Evolutionary conservation across 106 monocot species (phyloP), one percentile per base, ranked within the genome.

Genomic region (Platanthera zijinensis): DNA sequence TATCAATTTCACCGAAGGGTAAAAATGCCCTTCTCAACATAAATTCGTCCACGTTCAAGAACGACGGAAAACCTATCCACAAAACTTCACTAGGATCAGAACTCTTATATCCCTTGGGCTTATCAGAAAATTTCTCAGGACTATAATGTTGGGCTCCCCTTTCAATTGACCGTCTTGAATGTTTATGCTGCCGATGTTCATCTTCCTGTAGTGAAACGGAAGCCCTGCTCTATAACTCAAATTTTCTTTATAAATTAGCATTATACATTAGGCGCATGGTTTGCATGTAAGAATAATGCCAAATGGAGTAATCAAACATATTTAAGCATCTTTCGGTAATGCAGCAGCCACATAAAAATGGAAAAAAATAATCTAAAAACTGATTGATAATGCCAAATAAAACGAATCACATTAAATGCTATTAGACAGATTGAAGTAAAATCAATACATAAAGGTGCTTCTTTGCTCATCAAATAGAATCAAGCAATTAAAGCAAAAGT

Each of bases 51-150:
- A 96, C 77, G 75, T 93, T 83, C 19, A 91, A 68, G 21, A 39
- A 80, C 14, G 81, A 47, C 39, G 96, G 96, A 78, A 96, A 96
- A 17, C 93, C 96, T 80, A 96, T 89, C 92, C 96, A 91, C 75
- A 96, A 76, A 17, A 91, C 80, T 71, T 96, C 96, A 85, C 90
- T 91, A 71, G 93, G 93, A 80, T 96, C 96, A 82, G 82, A 56
- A 74, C 30, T 82, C 78, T 66, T 86, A 72, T 74, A 78, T 10
- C 82, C 80, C 72, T 80, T 85, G 9, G 79, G 63, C 54, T 76
- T 89, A 50, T 89, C 91, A 72, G 73, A 66, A 54, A 70, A 63
- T 76, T 53, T 82, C 71, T 85, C 87, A 77, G 88, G 86, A 78
- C 85, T 87, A 47, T 18, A 30, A 19, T 51, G 75, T 8, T 63